A percentile compares a stretch with the other conserved stretches of the same genome.
phyloP scores from a whole-genome alignment of 805 yeast species.

The Nakazawaea anatomiae region DNA sequence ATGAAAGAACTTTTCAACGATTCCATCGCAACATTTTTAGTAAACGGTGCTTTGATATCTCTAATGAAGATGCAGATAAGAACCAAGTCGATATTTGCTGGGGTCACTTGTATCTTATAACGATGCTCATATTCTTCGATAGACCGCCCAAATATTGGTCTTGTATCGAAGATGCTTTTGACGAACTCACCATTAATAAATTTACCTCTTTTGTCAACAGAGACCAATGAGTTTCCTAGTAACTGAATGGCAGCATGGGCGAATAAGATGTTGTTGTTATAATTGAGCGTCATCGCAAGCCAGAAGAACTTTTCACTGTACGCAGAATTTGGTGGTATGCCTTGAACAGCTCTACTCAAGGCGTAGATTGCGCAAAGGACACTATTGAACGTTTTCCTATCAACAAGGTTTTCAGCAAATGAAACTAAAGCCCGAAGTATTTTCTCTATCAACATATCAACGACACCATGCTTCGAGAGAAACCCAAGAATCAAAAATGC shows the following conservation, averaged over 20 bases:
- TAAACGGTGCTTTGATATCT: slow-evolving; percentile 55
- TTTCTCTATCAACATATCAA: slow-evolving; percentile 43
- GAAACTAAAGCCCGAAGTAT: slow-evolving; percentile 15
- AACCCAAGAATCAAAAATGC: slow-evolving; percentile 68
- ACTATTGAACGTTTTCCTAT: slow-evolving; percentile 17
- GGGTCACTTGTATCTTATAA: slow-evolving; percentile 32
- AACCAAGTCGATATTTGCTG: slow-evolving; percentile 45
- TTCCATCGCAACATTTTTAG: slow-evolving; percentile 41
- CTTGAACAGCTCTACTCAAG: slow-evolving; percentile 40
- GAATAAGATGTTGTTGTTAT: slow-evolving; percentile 19
- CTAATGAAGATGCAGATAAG: slow-evolving; percentile 42
- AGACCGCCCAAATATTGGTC: slow-evolving; percentile 33
- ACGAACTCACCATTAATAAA: slow-evolving; percentile 18
- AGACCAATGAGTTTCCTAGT: slow-evolving; percentile 28
- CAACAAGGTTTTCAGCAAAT: slow-evolving; percentile 16
- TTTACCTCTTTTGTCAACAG: slow-evolving; percentile 24
- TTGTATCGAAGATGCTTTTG: slow-evolving; percentile 24
- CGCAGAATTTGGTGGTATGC: slow-evolving; percentile 38
- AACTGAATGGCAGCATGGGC: slow-evolving; percentile 28
- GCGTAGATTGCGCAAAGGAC: slow-evolving; percentile 35
- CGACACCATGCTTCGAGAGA: slow-evolving; percentile 55
- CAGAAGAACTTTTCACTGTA: slow-evolving; percentile 46
- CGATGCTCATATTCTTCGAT: slow-evolving; percentile 37
- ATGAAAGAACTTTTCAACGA: slow-evolving; percentile 38
- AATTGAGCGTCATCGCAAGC: slow-evolving; percentile 26